Evolutionary conservation across 306 rosid genomes (phyloP), one percentile per base, ranked within the genome.

Genomic region (Vachellia pachyceras): DNA sequence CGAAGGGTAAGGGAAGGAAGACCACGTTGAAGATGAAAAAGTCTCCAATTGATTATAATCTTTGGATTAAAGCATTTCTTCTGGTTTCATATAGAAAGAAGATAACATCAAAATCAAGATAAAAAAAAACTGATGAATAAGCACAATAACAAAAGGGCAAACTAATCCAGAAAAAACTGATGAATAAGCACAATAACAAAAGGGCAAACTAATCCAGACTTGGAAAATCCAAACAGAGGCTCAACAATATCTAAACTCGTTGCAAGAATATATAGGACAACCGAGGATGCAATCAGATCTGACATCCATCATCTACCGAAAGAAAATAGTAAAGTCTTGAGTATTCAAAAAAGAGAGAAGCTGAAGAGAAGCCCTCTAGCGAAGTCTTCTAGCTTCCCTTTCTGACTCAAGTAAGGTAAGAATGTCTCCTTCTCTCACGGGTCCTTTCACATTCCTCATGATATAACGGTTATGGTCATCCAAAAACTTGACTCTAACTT

Each of bases 311-410:
- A 54, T 54, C 60, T 54, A 18, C 60, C 9, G 70, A 64, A 22
- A 58, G 49, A 40, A 72, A 75, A 69, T 33, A 17, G 50, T 4
- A 25, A 20, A 29, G 55, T 52, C 17, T 60, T 68, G 20, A 66
- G 47, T 8, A 17, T 66, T 7, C 29, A 73, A 77, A 68, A 66
- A 77, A 2, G 42, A n/a, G 47, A 40, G 50, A 77, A 55, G 40
- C 65, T 29, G 54, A 7, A 4, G 18, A 11, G 7, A 64, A 72
- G 14, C 67, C 58, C 69, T 70, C 83, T 84, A 89, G 35, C 90
- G 92, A 82, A 89, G 73, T 72, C 88, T 86, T 54, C 87, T 89
- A 20, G 92, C 90, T 78, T 89, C 88, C 67, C 90, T 86, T 45
- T 86, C 92, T 42, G 87, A 89, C 84, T 86, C 90, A 0, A 89